Percentiles rank a stretch among this genome's conserved stretches.
These are phyloP conservation scores for Emmonsiellopsis sp. DNA, from an alignment of 2,329 filamentous ascomycete species.

Conservation along the genomic window DNA sequence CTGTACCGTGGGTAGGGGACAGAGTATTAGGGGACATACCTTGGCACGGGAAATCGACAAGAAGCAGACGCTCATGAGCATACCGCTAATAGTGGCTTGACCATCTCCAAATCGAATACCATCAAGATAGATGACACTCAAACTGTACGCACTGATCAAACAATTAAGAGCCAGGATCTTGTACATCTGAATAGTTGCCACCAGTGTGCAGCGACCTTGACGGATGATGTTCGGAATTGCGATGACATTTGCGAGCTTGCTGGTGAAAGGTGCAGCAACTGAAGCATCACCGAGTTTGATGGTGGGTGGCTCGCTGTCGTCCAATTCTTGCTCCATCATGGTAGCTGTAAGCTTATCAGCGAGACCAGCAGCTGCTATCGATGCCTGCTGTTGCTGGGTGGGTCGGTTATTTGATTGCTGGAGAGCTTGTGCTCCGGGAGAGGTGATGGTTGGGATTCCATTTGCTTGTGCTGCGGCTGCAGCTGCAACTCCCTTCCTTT, in stretches of 20 bases:
- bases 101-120: conserved; percentile 99
- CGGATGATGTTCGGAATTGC: conserved; percentile 97
- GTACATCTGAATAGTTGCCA: conserved; percentile 99
- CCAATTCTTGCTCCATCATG: conserved; percentile 85
- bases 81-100: conserved; percentile 96
- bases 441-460: conserved; percentile 55
- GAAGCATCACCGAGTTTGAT: conserved; percentile 97
- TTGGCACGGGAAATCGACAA: conserved; percentile 95
- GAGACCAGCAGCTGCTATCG: conserved; percentile 64
- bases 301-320: conserved; percentile 82
- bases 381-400: conserved; percentile 47
- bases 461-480: conserved; percentile 43
- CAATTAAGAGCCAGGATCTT: conserved; percentile 98
- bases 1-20: conserved; percentile 6
- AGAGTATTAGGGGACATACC: conserved; percentile 31
- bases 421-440: conserved; percentile 55
- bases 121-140: conserved; percentile 92
- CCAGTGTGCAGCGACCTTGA: conserved; percentile 92
- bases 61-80: conserved; percentile 99
- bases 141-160: conserved; percentile 91
- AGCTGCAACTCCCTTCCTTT: conserved; percentile 57
- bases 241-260: conserved; percentile 92
- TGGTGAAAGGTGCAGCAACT: conserved; percentile 93
- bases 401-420: conserved; percentile 42
- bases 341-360: conserved; percentile 77